Conservation (phyloP, 129 eudicot species). For the Lactuca saligna region DNA sequence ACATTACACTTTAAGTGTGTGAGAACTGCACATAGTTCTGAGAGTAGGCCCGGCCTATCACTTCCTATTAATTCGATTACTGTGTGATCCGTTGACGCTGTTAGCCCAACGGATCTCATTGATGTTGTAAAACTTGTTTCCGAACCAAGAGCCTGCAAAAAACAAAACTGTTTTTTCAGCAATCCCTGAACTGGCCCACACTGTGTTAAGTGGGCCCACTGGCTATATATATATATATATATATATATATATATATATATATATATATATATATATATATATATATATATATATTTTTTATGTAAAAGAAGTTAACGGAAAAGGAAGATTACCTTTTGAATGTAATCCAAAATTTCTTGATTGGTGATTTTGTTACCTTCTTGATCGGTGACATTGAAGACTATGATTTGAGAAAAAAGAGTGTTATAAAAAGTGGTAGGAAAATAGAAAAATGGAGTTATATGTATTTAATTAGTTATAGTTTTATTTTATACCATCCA, state of each 20-base stretch:
- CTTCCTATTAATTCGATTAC: conserved; percentile 83
- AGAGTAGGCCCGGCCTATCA: conserved; percentile 89
- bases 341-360: conserved; percentile 74
- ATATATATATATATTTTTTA: neutral
- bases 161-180: neutral
- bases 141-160: conserved; percentile 73
- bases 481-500: conserved; percentile 70
- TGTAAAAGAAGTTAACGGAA: neutral
- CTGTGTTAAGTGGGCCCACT: no score
- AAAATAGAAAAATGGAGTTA: conserved; percentile 1
- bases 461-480: neutral
- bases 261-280: no score
- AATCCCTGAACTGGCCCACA: neutral
- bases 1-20: conserved; percentile 92
- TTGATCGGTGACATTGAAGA: conserved; percentile 91
- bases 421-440: neutral
- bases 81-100: conserved; percentile 67
- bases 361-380: conserved; percentile 91
- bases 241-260: no score
- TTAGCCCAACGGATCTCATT: conserved; percentile 72
- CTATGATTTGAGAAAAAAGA: conserved; percentile 32
- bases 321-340: conserved; percentile 61
- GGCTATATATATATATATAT: no score
- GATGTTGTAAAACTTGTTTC: conserved; percentile 77
- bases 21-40: conserved; percentile 92